Evolutionary conservation across 306 rosid species (phyloP), one percentile per base, ranked within the genome.

Genomic region (Ormosia emarginata): DNA sequence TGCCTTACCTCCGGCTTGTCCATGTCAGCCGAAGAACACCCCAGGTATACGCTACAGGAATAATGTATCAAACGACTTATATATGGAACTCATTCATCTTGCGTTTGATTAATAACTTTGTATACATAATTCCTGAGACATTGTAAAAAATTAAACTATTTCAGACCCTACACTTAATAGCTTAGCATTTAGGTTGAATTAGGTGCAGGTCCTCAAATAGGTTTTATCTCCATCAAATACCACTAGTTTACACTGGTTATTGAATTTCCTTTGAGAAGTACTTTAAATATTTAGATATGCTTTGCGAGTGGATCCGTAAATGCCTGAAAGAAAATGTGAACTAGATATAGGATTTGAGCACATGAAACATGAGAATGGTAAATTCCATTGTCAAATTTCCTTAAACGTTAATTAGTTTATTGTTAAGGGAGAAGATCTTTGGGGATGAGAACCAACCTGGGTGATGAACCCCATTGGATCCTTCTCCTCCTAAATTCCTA

Each of bases 371-470:
- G 17, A 46, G 24, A 55, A 69, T 46, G 10, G 36, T 41, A 24
- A 41, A 43, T 44, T 68, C 0, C 10, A 18, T 5, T 29, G 41
- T 68, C 41, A 29, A 10, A 30, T 69, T 47, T 24, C 56, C 39
- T 46, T 5, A 6, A 47, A 46, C 4, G 18, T 5, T 24, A 4
- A 5, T 53, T 14, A 24, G 15, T 37, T 41, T n/a, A 24, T 15
- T 75, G 44, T 77, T 50, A 83, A 83, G 40, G 41, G n/a, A 77
- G 62, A 70, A 52, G 74, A 84, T 84, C 55, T 40, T 3, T 82
- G 32, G 50, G 40, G 49, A 53, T 4, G 62, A 15, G 69, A 72
- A 56, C 36, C 14, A 6, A 78, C 24, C 24, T 62, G 46, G 43
- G 36, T 8, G 67, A 53, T 53, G n/a, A 33, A 56, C n/a, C 40